Base-by-base conservation (phyloP, 2,329 filamentous ascomycete genomes). In the Aspergillus ochraceoroseus region DNA sequence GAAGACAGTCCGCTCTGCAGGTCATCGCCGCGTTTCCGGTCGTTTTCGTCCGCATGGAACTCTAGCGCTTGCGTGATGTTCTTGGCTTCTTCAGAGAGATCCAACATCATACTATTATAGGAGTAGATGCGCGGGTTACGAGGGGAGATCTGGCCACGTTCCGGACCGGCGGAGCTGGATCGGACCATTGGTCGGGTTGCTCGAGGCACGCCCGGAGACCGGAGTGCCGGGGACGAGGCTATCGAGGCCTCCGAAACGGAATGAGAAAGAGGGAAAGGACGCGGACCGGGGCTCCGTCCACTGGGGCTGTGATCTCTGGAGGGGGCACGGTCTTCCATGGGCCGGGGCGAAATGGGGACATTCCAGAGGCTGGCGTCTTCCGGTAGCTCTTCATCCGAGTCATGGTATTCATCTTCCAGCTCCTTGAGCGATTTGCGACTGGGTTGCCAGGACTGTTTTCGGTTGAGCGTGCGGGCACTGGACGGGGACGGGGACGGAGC, bases 41-140 rank as follows among this genome's bases (percentile, higher is more conserved):
- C 58, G 11, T 64, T 59, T 45, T 74, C 65, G 43, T 74, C 72
- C 4, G 76, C 74, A 52, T 78, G 76, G 33, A 70, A 72, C 52
- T 80, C 77, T 44, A 82, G 59, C 13, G 74, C 74, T 47, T 78
- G 72, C 1, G 78, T 80, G 41, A 82, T 63, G 26, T 76, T 71
- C 52, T 71, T 72, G 2, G 78, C 77, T 51, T 82, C 79, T 37
- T 75, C 68, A 14, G 77, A 80, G 25, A 82, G 62, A 48, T 78
- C 73, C 1, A 70, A 70, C 57, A 78, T 67, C 41, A 71, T 75
- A 25, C 73, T 67, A 43, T 75, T 75, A 71, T 79, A 82, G 0
- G 77, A 80, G 52, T 77, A 76, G 14, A 74, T 72, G 19, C 72
- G 67, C 28, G 68, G 67, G 33, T 66, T 58, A 43, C 65, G 57